Conservation (phyloP, 2,329 filamentous ascomycete species). For the Phyllosticta paracitricarpa region DNA sequence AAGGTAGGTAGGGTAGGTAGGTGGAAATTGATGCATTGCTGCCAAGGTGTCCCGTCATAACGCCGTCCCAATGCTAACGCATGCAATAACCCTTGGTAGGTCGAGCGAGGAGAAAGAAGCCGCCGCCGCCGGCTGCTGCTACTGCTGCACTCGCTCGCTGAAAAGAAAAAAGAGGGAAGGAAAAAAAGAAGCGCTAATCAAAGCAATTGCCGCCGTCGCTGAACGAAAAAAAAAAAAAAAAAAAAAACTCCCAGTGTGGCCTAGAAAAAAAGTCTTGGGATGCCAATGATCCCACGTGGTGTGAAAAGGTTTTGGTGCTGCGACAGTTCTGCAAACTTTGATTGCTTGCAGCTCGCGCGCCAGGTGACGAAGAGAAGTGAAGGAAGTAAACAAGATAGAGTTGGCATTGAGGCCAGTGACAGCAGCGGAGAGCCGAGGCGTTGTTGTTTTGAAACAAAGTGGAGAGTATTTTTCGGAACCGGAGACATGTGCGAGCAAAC, state of each 20-base stretch:
- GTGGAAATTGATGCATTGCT: not conserved
- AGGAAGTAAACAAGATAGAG: not conserved
- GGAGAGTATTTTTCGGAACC: not conserved
- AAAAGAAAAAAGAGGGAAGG: not conserved
- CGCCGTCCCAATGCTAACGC: not conserved
- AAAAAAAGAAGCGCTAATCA: not conserved
- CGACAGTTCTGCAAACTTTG: not conserved
- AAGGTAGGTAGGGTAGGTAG: not conserved
- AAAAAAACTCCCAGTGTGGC: not conserved
- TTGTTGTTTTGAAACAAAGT: not conserved
- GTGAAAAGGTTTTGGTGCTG: not conserved
- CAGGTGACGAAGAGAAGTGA: not conserved
- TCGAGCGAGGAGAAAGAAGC: not conserved
- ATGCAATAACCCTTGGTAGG: not conserved
- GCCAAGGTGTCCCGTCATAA: not conserved
- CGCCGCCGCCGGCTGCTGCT: not conserved
- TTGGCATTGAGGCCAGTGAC: not conserved
- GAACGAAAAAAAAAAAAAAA: not conserved
- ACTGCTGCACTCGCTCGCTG: not conserved
- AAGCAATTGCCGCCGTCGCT: not conserved
- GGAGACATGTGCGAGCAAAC: not conserved
- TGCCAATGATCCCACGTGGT: not conserved
- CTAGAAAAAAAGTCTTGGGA: not conserved
- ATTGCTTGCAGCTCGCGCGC: not conserved
- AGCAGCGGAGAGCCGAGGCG: not conserved